Percentiles rank a stretch among this genome's conserved stretches.
phyloP scores from a whole-genome alignment of 2,329 filamentous ascomycete species.

The Aspergillus luchuensis region DNA sequence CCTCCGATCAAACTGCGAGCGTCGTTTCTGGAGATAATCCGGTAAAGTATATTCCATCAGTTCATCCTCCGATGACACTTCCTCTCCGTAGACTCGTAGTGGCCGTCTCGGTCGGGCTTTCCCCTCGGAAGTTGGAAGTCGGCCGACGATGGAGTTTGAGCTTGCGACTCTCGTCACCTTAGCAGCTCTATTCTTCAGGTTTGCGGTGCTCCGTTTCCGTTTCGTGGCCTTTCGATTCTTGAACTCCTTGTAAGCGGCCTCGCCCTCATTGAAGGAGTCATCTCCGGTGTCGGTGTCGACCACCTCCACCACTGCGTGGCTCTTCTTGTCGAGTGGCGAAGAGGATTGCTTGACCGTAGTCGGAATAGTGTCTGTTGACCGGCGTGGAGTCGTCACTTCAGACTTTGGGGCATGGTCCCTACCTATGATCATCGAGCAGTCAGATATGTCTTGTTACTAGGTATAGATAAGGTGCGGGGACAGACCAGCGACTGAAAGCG shows the following conservation, averaged over 20 bases:
- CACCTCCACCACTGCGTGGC: slow-evolving; percentile 23
- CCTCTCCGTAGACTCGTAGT: slow-evolving; percentile 46
- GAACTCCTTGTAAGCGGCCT: slow-evolving; percentile 61
- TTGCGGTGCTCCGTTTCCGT: slow-evolving; percentile 54
- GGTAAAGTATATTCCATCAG: slow-evolving; percentile 65
- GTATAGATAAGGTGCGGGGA: slow-evolving; percentile 1
- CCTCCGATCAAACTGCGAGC: slow-evolving; percentile 67
- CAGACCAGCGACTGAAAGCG: slow-evolving; percentile 13
- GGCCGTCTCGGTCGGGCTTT: slow-evolving; percentile 30
- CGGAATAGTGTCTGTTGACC: neutral
- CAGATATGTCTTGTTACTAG: slow-evolving; percentile 17
- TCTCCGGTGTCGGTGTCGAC: slow-evolving; percentile 29
- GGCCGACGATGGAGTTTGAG: slow-evolving; percentile 41
- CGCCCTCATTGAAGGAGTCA: slow-evolving; percentile 42
- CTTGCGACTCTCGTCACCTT: slow-evolving; percentile 50
- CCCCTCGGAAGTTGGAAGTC: slow-evolving; percentile 34
- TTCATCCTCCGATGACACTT: slow-evolving; percentile 56
- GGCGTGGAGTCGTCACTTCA: neutral
- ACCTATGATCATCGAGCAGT: slow-evolving; percentile 15
- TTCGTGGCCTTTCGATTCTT: slow-evolving; percentile 61
- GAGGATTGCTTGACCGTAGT: slow-evolving; percentile 7
- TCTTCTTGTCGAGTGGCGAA: slow-evolving; percentile 18
- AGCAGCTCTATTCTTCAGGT: slow-evolving; percentile 46
- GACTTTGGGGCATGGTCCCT: neutral
- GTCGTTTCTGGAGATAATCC: slow-evolving; percentile 70